Evolutionary conservation across 176 grass and related monocot genomes (phyloP), one percentile per base, ranked within the genome.

Genomic region (Luzula sylvatica): DNA sequence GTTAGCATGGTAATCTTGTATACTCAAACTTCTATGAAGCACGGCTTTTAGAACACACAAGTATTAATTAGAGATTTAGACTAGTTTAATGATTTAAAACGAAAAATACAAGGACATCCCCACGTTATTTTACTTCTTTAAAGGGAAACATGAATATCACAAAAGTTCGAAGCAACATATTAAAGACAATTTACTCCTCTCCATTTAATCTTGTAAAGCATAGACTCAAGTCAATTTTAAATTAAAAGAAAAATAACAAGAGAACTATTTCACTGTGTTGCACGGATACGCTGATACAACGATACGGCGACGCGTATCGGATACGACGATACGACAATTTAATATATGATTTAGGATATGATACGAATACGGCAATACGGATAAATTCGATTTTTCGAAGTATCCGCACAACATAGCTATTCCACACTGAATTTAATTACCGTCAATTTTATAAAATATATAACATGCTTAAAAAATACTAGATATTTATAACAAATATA

Each of bases 21-120:
- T 56, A 46, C 76, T 64, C 66, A 76, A 65, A 63, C 53, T 63
- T 61, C 46, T 46, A 60, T 43, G 49, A 21, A 8, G 59, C 26
- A 46, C 50, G 42, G 52, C 42, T 69, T 46, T 69, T 29, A 9
- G 15, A 56, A 57, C 52, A n/a, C n/a, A n/a, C 8, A 57, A 46
- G 65, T 45, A 56, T 46, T 50, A 35, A 35, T 46, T 50, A n/a
- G n/a, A n/a, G n/a, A n/a, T n/a, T n/a, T n/a, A 45, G 52, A 56
- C 12, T 47, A 35, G 42, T 56, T 69, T 69, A 55, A 69, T 57
- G 53, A 69, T 69, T 30, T 20, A 64, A 21, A 23, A 15, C 45
- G 47, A 44, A 49, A 46, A 44, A 23, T 28, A 19, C 25, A 44
- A 26, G 46, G 42, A 46, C 58, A 20, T 13, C 1, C 8, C 59